Evolutionary conservation across 768 basidiomycete genomes (phyloP).

Genomic region (Boletus vinaceobasis): DNA sequence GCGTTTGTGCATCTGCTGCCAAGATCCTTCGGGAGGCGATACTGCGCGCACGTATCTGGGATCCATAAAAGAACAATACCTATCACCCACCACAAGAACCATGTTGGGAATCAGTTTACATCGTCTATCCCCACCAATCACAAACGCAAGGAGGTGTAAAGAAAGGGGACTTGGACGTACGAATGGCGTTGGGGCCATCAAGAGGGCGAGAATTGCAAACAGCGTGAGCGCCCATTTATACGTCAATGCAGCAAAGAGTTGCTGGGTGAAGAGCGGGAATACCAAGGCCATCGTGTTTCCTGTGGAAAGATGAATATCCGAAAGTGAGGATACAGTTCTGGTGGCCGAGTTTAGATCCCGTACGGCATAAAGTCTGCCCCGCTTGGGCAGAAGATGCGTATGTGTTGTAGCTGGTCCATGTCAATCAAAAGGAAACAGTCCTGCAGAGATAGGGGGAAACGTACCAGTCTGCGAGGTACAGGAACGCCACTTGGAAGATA

Average conservation of each 20-base stretch:
- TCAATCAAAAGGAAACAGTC: background rate
- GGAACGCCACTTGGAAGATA: conserved; percentile 44
- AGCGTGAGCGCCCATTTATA: conserved; percentile 27
- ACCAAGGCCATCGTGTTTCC: conserved; percentile 39
- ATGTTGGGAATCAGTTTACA: background rate
- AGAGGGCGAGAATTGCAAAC: conserved; percentile 37
- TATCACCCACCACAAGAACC: background rate
- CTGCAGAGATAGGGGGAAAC: background rate
- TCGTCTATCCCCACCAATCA: no score
- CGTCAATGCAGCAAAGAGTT: conserved; percentile 41
- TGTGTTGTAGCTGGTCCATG: conserved; percentile 33
- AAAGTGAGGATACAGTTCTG: no score
- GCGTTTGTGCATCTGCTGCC: conserved; percentile 8
- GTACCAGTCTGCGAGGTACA: conserved; percentile 52
- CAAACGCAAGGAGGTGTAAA: no score
- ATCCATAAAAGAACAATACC: conserved; percentile 32
- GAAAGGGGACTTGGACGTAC: conserved; percentile 23
- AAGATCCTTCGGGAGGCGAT: conserved; percentile 21
- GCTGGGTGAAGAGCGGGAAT: conserved; percentile 49
- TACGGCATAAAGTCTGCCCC: conserved; percentile 47
- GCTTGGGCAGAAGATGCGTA: conserved; percentile 57
- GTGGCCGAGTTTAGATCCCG: conserved; percentile 5
- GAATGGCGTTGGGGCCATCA: conserved; percentile 46
- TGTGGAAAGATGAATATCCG: conserved; percentile 7
- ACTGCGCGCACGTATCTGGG: conserved; percentile 31